Percentiles rank a stretch among this genome's conserved stretches.
Conservation (phyloP, 1,139 yeast species). For the Zygoascus sp. region DNA sequence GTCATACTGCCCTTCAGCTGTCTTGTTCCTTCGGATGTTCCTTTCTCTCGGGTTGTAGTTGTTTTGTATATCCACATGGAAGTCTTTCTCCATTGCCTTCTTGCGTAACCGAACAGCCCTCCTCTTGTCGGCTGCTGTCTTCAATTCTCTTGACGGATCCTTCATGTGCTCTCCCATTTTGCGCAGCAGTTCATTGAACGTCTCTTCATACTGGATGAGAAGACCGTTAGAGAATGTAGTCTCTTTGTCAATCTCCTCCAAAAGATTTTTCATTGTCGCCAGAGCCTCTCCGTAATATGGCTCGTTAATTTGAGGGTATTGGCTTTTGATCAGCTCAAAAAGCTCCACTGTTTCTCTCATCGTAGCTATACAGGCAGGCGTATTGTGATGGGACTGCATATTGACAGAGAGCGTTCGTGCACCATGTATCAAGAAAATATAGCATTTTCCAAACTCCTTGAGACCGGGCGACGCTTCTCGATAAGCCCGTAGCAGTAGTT, state of each 20-base stretch:
- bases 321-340: neutral
- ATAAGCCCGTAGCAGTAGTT: constrained; percentile 1
- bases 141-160: neutral
- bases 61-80: too few species aligned
- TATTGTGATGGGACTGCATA: constrained; percentile 4
- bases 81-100: neutral
- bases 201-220: constrained; percentile 4
- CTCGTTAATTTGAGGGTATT: neutral
- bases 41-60: too few species aligned
- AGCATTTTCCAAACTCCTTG: constrained; percentile 2
- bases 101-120: neutral
- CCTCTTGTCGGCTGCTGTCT: neutral
- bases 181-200: neutral
- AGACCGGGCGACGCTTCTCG: neutral
- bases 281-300: constrained; percentile 3
- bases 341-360: neutral
- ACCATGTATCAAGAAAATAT: neutral
- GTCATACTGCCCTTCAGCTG: too few species aligned
- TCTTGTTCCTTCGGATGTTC: too few species aligned
- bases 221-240: neutral
- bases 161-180: neutral
- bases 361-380: constrained; percentile 1
- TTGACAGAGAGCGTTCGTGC: constrained; percentile 4
- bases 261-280: neutral
- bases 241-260: neutral